Conservation (phyloP, 164 flowering plant species). For the Vitis labrusca region DNA sequence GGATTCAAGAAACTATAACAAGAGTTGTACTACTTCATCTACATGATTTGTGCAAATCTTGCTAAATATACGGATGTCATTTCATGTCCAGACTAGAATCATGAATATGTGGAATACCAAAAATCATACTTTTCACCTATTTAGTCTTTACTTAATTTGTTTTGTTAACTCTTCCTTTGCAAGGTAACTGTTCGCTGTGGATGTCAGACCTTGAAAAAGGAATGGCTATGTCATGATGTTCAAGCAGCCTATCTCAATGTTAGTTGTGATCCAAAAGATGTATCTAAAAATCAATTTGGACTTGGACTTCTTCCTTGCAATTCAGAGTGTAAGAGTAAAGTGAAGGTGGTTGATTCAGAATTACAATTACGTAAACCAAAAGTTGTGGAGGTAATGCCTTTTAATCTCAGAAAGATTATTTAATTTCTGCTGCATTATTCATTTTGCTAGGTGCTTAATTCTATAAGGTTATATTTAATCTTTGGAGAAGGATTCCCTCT, state of each 20-base stretch:
- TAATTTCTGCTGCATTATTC: not conserved
- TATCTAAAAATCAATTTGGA: conserved; percentile 69
- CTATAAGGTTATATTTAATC: not conserved
- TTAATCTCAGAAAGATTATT: not conserved
- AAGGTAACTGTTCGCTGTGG: conserved; percentile 84
- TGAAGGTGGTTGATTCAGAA: conserved; percentile 47
- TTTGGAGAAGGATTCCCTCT: not conserved
- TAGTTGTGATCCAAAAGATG: conserved; percentile 62
- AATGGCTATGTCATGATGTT: conserved; percentile 86
- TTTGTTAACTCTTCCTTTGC: conserved; percentile 6
- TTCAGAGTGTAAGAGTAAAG: conserved; percentile 69
- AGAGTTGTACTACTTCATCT: not conserved
- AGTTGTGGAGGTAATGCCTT: conserved; percentile 52
- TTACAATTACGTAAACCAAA: conserved; percentile 64
- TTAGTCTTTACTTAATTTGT: not conserved
- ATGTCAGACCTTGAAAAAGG: conserved; percentile 86
- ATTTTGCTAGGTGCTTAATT: not conserved
- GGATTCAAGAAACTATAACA: not conserved
- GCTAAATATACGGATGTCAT: no score
- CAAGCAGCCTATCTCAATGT: conserved; percentile 59
- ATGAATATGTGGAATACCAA: not conserved
- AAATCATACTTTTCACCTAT: not conserved
- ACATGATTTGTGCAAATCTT: not conserved
- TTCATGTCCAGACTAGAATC: no score
- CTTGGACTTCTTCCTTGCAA: conserved; percentile 78